Conservation (phyloP, 768 basidiomycete genomes). For the Vararia minispora region DNA sequence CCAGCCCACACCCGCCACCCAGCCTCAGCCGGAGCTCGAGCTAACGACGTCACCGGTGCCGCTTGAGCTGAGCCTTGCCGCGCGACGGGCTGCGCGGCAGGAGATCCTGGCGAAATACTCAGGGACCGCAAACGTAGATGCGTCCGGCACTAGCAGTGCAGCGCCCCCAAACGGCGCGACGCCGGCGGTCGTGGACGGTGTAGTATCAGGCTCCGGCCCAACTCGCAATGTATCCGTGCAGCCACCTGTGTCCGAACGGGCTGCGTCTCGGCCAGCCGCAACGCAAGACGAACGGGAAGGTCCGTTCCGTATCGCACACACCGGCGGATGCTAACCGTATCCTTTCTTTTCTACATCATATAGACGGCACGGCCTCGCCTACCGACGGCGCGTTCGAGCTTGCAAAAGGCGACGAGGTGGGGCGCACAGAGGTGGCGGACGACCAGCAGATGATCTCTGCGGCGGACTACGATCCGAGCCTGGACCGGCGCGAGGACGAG, state of each 20-base stretch:
- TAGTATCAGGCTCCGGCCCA: too few species aligned
- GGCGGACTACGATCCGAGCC: conserved; percentile 82
- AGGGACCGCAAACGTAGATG: conserved; percentile 28
- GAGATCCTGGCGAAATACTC: conserved; percentile 75
- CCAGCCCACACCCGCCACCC: conserved; percentile 19
- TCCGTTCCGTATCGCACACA: too few species aligned
- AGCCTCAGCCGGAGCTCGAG: conserved; percentile 41
- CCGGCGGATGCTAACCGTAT: too few species aligned
- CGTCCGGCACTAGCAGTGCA: conserved; percentile 22
- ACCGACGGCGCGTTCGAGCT: conserved; percentile 52
- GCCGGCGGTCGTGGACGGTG: too few species aligned
- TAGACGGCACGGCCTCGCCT: conserved; percentile 51
- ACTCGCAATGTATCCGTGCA: too few species aligned
- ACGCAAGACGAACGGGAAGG: too few species aligned
- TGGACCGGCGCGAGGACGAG: conserved; percentile 80
- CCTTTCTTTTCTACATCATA: too few species aligned
- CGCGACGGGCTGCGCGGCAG: conserved; percentile 57
- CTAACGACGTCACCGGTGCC: conserved; percentile 30
- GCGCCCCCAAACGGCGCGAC: too few species aligned
- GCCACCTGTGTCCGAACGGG: too few species aligned
- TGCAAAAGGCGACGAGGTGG: conserved; percentile 51
- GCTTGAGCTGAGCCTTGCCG: conserved; percentile 53
- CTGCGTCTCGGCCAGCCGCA: too few species aligned
- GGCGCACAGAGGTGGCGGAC: conserved; percentile 32
- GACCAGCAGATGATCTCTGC: conserved; percentile 68